Percentiles rank a stretch among this genome's conserved stretches.
phyloP scores from a whole-genome alignment of 2,329 filamentous ascomycete species.

The Orbilia ellipsospora region DNA sequence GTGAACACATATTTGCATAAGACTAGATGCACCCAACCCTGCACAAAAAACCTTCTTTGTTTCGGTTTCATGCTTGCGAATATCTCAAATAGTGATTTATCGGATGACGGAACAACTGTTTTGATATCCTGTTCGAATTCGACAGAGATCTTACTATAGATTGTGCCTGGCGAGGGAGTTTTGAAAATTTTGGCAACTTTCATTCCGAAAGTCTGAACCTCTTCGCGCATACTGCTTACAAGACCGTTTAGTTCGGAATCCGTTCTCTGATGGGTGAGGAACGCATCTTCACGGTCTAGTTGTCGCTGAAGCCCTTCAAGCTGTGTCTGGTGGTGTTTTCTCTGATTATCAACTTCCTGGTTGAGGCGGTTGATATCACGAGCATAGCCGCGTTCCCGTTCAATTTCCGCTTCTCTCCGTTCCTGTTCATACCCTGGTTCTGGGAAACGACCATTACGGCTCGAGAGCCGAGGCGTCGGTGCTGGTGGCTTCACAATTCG shows the following conservation, averaged over 20 bases:
- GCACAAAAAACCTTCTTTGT: slow-evolving; percentile 7
- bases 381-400: no score
- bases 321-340: background rate
- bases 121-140: slow-evolving; percentile 16
- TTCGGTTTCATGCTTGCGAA: background rate
- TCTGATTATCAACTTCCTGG: background rate
- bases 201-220: slow-evolving; percentile 5
- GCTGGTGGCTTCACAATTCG: background rate
- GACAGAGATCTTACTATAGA: background rate
- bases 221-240: background rate
- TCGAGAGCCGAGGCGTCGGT: background rate
- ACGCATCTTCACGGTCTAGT: background rate
- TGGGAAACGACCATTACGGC: background rate
- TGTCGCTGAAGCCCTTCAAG: background rate
- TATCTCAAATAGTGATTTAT: slow-evolving; percentile 8
- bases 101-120: background rate
- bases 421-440: no score
- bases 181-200: slow-evolving; percentile 3
- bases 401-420: background rate
- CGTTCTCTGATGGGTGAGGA: background rate
- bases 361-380: background rate
- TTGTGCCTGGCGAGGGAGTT: background rate
- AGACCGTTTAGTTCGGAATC: background rate
- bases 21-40: slow-evolving; percentile 14
- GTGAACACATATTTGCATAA: slow-evolving; percentile 11